These are phyloP conservation scores for Akanthomyces dipterigenus DNA, from an alignment of 2,329 filamentous ascomycete species.

Conservation along the genomic window DNA sequence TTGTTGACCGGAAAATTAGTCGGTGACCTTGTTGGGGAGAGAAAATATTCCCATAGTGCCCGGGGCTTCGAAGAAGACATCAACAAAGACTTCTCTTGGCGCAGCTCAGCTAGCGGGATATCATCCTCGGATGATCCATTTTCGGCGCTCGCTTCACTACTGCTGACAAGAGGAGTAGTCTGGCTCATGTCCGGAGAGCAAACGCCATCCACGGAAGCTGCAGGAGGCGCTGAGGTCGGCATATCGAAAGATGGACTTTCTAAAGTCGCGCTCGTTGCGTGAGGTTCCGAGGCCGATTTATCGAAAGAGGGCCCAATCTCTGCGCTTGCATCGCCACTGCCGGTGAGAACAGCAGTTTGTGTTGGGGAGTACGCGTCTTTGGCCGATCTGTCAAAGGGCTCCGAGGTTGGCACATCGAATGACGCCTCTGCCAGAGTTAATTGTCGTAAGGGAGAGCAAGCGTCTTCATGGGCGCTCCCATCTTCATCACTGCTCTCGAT, in stretches of 20 bases:
- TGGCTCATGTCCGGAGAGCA: neutral
- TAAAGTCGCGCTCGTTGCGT: neutral
- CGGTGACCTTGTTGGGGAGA: too few relatives aligned
- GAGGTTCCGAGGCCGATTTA: neutral
- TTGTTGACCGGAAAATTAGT: neutral
- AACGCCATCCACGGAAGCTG: neutral
- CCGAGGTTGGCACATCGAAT: neutral
- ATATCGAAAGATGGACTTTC: neutral
- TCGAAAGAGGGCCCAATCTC: neutral
- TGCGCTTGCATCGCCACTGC: neutral
- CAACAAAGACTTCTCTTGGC: neutral
- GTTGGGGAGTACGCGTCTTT: neutral
- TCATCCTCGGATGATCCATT: neutral
- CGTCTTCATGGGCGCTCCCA: neutral
- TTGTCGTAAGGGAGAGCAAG: neutral
- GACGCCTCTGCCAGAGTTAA: neutral
- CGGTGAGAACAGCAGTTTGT: neutral
- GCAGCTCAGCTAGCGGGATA: neutral
- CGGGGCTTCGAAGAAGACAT: neutral
- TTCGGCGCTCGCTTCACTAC: neutral
- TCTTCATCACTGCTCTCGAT: neutral
- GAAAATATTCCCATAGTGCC: too few relatives aligned
- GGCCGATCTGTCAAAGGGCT: neutral
- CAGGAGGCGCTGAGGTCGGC: neutral
- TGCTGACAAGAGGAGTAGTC: neutral